phyloP scores from a whole-genome alignment of 129 eudicot genomes.

The Solidago caesia region DNA sequence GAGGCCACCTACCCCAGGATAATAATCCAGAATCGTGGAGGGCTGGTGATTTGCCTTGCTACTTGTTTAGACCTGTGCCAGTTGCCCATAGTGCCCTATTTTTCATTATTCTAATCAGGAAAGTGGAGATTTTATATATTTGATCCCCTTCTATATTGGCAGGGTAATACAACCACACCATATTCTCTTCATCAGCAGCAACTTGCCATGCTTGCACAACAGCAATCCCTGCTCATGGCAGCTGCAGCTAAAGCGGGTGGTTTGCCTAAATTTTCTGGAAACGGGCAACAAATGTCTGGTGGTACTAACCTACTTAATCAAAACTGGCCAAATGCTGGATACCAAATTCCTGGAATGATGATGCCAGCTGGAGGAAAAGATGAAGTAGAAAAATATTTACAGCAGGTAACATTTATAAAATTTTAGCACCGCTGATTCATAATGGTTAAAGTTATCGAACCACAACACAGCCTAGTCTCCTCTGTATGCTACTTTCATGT shows the following conservation, averaged over 20 bases:
- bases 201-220: conserved; percentile 68
- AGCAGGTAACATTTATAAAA: conserved; percentile 44
- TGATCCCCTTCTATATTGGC: conserved; percentile 30
- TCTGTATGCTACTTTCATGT: not conserved
- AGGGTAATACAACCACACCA: conserved; percentile 59
- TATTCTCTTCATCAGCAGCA: conserved; percentile 49
- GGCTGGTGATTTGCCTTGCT: too few relatives aligned
- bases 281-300: conserved; percentile 50
- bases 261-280: conserved; percentile 43
- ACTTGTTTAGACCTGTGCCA: too few relatives aligned
- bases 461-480: not conserved
- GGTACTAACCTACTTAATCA: conserved; percentile 53
- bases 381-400: conserved; percentile 58
- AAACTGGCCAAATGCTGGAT: conserved; percentile 67
- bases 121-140: not conserved
- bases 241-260: conserved; percentile 81
- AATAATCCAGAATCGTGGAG: too few relatives aligned
- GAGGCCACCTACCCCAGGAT: too few relatives aligned
- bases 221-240: conserved; percentile 72
- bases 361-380: conserved; percentile 55
- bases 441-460: conserved; percentile 3
- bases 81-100: not conserved
- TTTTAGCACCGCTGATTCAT: conserved; percentile 6
- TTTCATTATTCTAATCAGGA: not conserved
- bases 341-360: conserved; percentile 74